phyloP scores from a whole-genome alignment of 352 stramenopile species.

The Phytophthora fragariaefolia region DNA sequence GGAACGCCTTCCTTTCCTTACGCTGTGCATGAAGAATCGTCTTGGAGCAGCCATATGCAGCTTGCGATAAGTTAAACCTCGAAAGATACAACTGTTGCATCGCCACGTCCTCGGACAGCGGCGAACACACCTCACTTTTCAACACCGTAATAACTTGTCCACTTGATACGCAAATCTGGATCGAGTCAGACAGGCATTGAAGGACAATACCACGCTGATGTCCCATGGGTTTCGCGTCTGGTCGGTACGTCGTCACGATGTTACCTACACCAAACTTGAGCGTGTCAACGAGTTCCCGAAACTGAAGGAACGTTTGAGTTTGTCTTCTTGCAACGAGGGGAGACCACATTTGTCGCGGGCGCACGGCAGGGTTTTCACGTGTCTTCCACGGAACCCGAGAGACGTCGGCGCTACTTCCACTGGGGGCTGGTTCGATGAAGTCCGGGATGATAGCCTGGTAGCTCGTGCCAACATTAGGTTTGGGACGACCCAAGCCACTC shows the following conservation, averaged over 20 bases:
- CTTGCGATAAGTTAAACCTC: constrained; percentile 77
- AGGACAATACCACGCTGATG: constrained; percentile 75
- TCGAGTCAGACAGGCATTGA: constrained; percentile 49
- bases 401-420: constrained; percentile 23
- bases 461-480: constrained; percentile 70
- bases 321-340: constrained; percentile 56
- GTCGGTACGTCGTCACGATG: constrained; percentile 67
- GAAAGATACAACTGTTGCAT: constrained; percentile 68
- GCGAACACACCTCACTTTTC: constrained; percentile 70
- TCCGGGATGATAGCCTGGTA: constrained; percentile 65
- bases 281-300: constrained; percentile 58
- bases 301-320: constrained; percentile 55
- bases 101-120: constrained; percentile 73
- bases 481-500: constrained; percentile 61
- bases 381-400: constrained; percentile 43
- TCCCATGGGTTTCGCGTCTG: constrained; percentile 40
- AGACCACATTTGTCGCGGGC: constrained; percentile 73
- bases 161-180: constrained; percentile 68
- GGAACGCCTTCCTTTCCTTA: constrained; percentile 69
- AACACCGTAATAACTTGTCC: constrained; percentile 52
- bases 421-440: constrained; percentile 35
- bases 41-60: constrained; percentile 58
- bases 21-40: constrained; percentile 54
- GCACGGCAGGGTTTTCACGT: constrained; percentile 23
- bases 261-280: constrained; percentile 75